Conservation (phyloP, 768 basidiomycete genomes). For the Russula olivacea region DNA sequence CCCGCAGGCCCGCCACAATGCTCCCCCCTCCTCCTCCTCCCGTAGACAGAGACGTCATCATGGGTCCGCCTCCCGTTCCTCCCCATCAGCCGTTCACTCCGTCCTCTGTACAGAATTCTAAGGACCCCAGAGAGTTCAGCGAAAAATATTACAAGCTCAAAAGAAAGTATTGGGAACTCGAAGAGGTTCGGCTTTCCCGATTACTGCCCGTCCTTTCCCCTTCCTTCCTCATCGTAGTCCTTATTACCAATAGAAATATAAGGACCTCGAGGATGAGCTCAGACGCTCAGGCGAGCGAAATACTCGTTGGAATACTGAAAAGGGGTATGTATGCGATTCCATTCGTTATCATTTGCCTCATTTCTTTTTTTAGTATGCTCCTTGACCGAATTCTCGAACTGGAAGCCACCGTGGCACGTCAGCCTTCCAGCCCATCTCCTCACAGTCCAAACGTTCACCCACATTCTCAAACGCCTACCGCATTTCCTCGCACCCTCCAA, state of each 20-base stretch:
- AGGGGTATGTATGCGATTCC: slow-evolving; percentile 43
- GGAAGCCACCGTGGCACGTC: slow-evolving; percentile 37
- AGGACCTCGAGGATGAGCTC: slow-evolving; percentile 52
- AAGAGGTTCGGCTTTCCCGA: slow-evolving; percentile 45
- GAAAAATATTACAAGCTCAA: slow-evolving; percentile 67
- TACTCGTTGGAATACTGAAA: slow-evolving; percentile 53
- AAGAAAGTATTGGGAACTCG: slow-evolving; percentile 57
- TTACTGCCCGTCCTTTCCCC: not conserved
- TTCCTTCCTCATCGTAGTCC: not conserved
- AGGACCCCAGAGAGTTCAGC: slow-evolving; percentile 42
- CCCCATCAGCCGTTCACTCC: slow-evolving; percentile 31
- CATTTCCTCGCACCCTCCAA: slow-evolving; percentile 45
- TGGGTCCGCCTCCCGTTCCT: slow-evolving; percentile 44
- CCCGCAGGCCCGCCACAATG: slow-evolving; percentile 21
- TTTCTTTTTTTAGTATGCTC: slow-evolving; percentile 37
- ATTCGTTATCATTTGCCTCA: slow-evolving; percentile 18
- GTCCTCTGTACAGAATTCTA: slow-evolving; percentile 29
- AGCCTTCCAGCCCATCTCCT: slow-evolving; percentile 27
- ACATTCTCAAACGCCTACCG: slow-evolving; percentile 38
- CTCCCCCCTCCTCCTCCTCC: slow-evolving; percentile 28
- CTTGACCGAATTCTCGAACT: slow-evolving; percentile 59
- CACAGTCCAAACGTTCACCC: slow-evolving; percentile 24
- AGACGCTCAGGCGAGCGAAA: slow-evolving; percentile 59
- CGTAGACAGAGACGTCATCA: slow-evolving; percentile 45
- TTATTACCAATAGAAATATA: slow-evolving; percentile 43